Evolutionary conservation across 352 stramenopile genomes (phyloP).

Genomic region (Pythium pyrilobum): DNA sequence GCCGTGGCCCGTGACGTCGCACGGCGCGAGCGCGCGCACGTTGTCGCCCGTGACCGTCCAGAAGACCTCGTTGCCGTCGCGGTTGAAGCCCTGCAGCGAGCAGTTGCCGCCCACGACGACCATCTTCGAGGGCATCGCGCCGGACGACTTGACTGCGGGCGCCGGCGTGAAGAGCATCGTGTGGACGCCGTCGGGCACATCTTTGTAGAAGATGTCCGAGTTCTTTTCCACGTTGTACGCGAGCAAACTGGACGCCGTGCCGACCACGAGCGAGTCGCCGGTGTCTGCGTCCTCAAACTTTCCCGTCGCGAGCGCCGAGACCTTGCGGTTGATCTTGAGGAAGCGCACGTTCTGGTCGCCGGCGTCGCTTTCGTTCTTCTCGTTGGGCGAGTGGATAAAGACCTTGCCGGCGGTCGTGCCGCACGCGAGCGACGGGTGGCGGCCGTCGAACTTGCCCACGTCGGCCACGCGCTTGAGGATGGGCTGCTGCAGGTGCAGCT

Average conservation of each 20-base stretch:
- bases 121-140: conserved; percentile 40
- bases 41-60: conserved; percentile 92
- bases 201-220: conserved; percentile 92
- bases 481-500: conserved; percentile 76
- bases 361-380: conserved; percentile 46
- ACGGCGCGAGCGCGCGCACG: conserved; percentile 75
- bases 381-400: conserved; percentile 87
- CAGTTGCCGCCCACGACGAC: conserved; percentile 92
- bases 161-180: conserved; percentile 72
- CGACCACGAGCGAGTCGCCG: conserved; percentile 83
- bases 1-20: conserved; percentile 63
- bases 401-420: conserved; percentile 89
- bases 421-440: conserved; percentile 67
- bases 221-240: conserved; percentile 93
- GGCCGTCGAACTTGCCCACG: conserved; percentile 79
- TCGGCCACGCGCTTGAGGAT: conserved; percentile 71
- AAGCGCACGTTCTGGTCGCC: conserved; percentile 64
- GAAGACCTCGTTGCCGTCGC: conserved; percentile 78
- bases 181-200: conserved; percentile 81
- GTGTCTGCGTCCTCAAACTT: conserved; percentile 54
- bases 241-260: conserved; percentile 86
- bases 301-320: conserved; percentile 74
- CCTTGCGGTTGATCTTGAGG: conserved; percentile 91
- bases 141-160: conserved; percentile 25
- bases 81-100: conserved; percentile 85